These are phyloP conservation scores for Chaetothyriales sp. DNA, from an alignment of 2,329 filamentous ascomycete species.

Conservation along the genomic window DNA sequence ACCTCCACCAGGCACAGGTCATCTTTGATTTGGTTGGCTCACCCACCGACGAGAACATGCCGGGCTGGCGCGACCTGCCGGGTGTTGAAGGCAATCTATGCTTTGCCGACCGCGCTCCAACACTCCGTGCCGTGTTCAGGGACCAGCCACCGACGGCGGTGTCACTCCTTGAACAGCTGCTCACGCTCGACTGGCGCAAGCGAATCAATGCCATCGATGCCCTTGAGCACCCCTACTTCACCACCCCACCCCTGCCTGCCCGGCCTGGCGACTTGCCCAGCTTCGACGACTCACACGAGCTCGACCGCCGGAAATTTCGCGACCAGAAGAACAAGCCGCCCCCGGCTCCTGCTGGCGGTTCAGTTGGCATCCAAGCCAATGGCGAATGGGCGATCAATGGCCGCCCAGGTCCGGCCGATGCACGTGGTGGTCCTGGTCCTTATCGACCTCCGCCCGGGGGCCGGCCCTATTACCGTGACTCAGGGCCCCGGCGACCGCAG, in stretches of 20 bases:
- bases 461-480: background rate
- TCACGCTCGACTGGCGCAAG: constrained; percentile 76
- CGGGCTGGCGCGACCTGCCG: constrained; percentile 69
- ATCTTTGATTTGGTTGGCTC: constrained; percentile 89
- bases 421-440: constrained; percentile 14
- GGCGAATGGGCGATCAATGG: constrained; percentile 37
- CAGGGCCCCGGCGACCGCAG: background rate
- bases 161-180: constrained; percentile 62
- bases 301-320: constrained; percentile 84
- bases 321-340: constrained; percentile 71
- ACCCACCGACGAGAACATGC: constrained; percentile 82
- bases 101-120: constrained; percentile 47
- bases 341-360: constrained; percentile 80
- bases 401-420: constrained; percentile 22
- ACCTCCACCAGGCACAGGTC: constrained; percentile 75
- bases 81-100: constrained; percentile 59
- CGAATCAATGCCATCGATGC: constrained; percentile 91
- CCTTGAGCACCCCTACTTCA: constrained; percentile 82
- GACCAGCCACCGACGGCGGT: constrained; percentile 59
- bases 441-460: background rate
- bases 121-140: constrained; percentile 58
- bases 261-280: constrained; percentile 72
- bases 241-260: constrained; percentile 59
- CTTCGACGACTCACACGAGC: constrained; percentile 89
- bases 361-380: constrained; percentile 58